Conservation (phyloP, 2,329 filamentous ascomycete genomes). For the Conoideocrella luteorostrata region DNA sequence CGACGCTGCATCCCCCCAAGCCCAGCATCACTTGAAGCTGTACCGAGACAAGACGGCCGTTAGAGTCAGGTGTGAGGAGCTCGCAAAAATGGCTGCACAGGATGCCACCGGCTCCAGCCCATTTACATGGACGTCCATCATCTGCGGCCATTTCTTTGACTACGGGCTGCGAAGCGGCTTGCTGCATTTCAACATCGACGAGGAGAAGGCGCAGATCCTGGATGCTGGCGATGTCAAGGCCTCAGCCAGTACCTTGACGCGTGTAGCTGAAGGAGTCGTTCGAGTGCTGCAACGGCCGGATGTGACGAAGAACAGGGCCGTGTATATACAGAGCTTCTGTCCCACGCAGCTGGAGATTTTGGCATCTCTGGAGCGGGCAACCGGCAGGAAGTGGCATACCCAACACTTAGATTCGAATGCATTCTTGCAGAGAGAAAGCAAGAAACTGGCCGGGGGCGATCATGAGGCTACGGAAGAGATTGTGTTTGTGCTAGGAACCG, state of each 20-base stretch:
- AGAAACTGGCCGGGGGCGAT: conserved; percentile 31
- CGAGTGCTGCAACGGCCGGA: conserved; percentile 42
- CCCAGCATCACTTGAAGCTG: conserved; percentile 24
- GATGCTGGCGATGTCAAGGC: conserved; percentile 46
- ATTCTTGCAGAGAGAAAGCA: conserved; percentile 33
- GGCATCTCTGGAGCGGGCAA: conserved; percentile 43
- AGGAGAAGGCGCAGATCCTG: conserved; percentile 36
- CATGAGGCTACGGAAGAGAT: conserved; percentile 36
- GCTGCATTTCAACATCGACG: conserved; percentile 37
- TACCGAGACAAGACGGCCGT: conserved; percentile 29
- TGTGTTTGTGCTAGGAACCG: conserved; percentile 41
- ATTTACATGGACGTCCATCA: conserved; percentile 45
- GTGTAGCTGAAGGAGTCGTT: conserved; percentile 43
- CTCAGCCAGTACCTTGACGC: conserved; percentile 41
- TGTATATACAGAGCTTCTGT: conserved; percentile 41
- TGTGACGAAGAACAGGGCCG: conserved; percentile 43
- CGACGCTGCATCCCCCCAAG: conserved; percentile 29
- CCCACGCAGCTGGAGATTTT: conserved; percentile 42
- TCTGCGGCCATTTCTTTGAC: conserved; percentile 42
- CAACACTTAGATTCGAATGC: conserved; percentile 28
- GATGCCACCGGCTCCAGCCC: neutral
- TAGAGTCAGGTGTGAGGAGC: conserved; percentile 22
- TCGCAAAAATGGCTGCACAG: conserved; percentile 22
- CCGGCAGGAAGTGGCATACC: conserved; percentile 32
- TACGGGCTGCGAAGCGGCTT: conserved; percentile 36